Conservation (phyloP, 2,329 filamentous ascomycete genomes). For the Aspergillus japonicus region DNA sequence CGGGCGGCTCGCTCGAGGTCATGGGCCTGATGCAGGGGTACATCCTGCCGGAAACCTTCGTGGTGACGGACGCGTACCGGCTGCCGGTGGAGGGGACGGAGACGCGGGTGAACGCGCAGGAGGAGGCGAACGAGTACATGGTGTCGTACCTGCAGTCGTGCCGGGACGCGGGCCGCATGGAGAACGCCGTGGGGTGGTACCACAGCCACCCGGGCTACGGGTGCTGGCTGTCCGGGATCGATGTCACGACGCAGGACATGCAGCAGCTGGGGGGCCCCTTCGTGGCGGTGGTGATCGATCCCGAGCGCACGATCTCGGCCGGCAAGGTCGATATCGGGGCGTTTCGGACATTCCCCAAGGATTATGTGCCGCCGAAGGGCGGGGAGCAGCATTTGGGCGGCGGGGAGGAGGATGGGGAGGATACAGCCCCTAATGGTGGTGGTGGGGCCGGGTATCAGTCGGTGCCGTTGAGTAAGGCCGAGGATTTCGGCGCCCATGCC, state of each 20-base stretch:
- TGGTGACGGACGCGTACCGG: conserved; percentile 91
- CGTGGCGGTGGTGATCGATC: conserved; percentile 92
- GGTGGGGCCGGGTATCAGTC: conserved; percentile 42
- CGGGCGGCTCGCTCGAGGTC: conserved; percentile 85
- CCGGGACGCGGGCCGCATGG: conserved; percentile 72
- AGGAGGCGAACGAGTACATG: conserved; percentile 96
- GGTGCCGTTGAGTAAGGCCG: conserved; percentile 88
- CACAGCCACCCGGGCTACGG: conserved; percentile 97
- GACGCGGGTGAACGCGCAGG: conserved; percentile 92
- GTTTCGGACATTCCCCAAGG: conserved; percentile 83
- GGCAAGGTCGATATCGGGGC: conserved; percentile 97
- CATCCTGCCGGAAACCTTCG: conserved; percentile 75
- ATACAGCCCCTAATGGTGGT: conserved; percentile 11
- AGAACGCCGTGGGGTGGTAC: conserved; percentile 98
- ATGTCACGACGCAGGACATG: conserved; percentile 81
- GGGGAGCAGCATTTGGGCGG: too few species aligned
- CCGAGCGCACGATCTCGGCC: conserved; percentile 88
- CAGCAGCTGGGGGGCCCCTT: conserved; percentile 94
- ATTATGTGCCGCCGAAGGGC: conserved; percentile 58
- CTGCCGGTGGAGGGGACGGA: conserved; percentile 98
- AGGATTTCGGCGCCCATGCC: conserved; percentile 92
- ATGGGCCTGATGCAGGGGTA: conserved; percentile 99
- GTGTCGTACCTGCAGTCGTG: conserved; percentile 77
- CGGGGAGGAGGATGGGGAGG: conserved; percentile 40
- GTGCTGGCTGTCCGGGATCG: conserved; percentile 96